phyloP scores from a whole-genome alignment of 225 moss, liverwort and hornwort species.

The Physcomitrium patens region DNA sequence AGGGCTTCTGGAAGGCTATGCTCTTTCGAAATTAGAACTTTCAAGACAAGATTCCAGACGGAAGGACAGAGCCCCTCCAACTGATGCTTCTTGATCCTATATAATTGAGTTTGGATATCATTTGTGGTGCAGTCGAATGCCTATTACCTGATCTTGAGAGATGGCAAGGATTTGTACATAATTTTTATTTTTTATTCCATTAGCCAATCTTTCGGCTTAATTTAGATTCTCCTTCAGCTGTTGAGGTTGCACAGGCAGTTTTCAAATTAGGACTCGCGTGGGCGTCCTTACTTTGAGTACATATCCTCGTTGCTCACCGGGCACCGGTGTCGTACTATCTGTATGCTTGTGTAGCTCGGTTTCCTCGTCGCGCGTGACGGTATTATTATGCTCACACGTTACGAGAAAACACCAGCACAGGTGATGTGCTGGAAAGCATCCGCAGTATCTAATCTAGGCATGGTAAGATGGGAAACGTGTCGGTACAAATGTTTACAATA shows the following conservation, averaged over 20 bases:
- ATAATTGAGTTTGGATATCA: neutral
- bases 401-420: slow-evolving; percentile 21
- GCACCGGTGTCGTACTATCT: too few species aligned
- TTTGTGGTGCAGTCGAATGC: neutral
- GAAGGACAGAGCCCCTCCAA: slow-evolving; percentile 36
- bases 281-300: neutral
- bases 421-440: too few species aligned
- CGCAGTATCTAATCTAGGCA: too few species aligned
- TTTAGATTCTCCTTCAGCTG: neutral
- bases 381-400: slow-evolving; percentile 89
- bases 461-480: neutral
- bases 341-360: slow-evolving; percentile 91
- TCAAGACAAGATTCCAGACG: slow-evolving; percentile 44
- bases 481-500: neutral
- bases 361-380: slow-evolving; percentile 95
- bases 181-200: slow-evolving; percentile 2
- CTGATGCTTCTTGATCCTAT: neutral
- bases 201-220: slow-evolving; percentile 17
- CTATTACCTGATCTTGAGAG: neutral
- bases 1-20: slow-evolving; percentile 42
- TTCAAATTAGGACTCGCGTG: too few species aligned
- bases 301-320: neutral
- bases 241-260: neutral
- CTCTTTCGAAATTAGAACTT: slow-evolving; percentile 13
- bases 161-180: neutral